phyloP scores from a whole-genome alignment of 305 asterid species.

The Fraxinus sp. region DNA sequence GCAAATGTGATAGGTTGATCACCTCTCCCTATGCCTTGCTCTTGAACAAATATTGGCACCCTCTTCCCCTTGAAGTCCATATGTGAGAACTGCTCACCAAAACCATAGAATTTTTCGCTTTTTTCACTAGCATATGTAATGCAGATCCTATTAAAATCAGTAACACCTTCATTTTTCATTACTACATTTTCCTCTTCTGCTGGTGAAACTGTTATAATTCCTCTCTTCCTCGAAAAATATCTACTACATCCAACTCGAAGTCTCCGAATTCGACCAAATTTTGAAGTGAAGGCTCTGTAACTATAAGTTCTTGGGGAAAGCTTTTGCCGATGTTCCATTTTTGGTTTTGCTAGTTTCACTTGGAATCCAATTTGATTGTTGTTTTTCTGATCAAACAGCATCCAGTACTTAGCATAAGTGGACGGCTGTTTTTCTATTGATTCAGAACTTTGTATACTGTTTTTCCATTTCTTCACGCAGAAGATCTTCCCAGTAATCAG shows the following conservation, averaged over 20 bases:
- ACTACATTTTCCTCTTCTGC: slow-evolving; percentile 48
- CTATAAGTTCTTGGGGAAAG: slow-evolving; percentile 48
- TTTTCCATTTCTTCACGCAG: slow-evolving; percentile 33
- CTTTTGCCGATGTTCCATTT: slow-evolving; percentile 34
- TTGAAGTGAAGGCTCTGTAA: slow-evolving; percentile 44
- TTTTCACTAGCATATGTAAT: slow-evolving; percentile 75
- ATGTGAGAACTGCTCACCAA: slow-evolving; percentile 92
- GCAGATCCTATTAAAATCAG: slow-evolving; percentile 62
- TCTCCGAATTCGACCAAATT: slow-evolving; percentile 43
- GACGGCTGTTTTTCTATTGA: slow-evolving; percentile 30
- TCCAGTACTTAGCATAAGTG: slow-evolving; percentile 62
- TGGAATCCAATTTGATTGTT: slow-evolving; percentile 66
- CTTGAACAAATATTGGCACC: slow-evolving; percentile 88
- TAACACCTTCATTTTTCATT: slow-evolving; percentile 35
- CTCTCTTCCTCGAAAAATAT: slow-evolving; percentile 39
- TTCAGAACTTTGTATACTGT: slow-evolving; percentile 12
- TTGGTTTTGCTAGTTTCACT: slow-evolving; percentile 63
- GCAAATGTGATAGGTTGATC: slow-evolving; percentile 93
- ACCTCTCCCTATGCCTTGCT: slow-evolving; percentile 97
- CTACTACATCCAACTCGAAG: slow-evolving; percentile 43
- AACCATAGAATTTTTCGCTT: slow-evolving; percentile 69
- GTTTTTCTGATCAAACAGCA: slow-evolving; percentile 67
- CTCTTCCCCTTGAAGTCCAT: slow-evolving; percentile 81
- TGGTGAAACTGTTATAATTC: slow-evolving; percentile 39
- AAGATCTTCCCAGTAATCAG: slow-evolving; percentile 65